A percentile compares a stretch with the other conserved stretches of the same genome.
Conservation (phyloP, 2,329 filamentous ascomycete genomes). For the Cercospora beticola region DNA sequence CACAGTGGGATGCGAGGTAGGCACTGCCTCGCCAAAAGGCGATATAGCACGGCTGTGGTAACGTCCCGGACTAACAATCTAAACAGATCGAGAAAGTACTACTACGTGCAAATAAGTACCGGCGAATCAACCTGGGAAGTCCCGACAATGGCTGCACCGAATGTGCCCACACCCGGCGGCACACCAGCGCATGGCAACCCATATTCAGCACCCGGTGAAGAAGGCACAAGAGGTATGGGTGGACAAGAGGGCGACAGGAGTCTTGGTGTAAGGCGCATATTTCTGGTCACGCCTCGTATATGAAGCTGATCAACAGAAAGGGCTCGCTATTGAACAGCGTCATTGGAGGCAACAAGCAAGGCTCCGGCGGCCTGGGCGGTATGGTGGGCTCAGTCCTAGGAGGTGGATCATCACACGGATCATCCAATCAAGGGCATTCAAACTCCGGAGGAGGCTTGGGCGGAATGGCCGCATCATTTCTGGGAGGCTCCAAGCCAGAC, state of each 20-base stretch:
- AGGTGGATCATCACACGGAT: constrained; percentile 22
- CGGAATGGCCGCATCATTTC: constrained; percentile 35
- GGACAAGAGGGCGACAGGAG: constrained; percentile 35
- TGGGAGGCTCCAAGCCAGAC: constrained; percentile 32
- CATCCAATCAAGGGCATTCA: constrained; percentile 18
- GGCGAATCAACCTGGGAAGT: constrained; percentile 45
- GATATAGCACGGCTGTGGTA: not conserved
- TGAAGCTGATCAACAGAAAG: constrained; percentile 25
- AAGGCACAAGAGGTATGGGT: constrained; percentile 30
- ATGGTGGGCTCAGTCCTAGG: constrained; percentile 27
- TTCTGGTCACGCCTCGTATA: not conserved
- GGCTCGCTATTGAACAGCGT: constrained; percentile 30
- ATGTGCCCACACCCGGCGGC: constrained; percentile 40
- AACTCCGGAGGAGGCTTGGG: constrained; percentile 29
- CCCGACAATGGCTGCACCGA: constrained; percentile 41
- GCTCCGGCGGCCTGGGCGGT: constrained; percentile 27
- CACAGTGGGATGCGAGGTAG: constrained; percentile 45
- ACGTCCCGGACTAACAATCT: constrained; percentile 15
- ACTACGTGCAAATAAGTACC: constrained; percentile 45
- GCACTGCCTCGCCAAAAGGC: constrained; percentile 17
- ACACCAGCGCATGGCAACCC: constrained; percentile 41
- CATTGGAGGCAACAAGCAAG: constrained; percentile 36
- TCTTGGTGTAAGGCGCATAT: constrained; percentile 30
- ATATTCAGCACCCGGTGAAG: constrained; percentile 34
- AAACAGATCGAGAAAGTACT: constrained; percentile 43